Base-by-base conservation (phyloP, 352 stramenopile species). In the Pythium inflatum region DNA sequence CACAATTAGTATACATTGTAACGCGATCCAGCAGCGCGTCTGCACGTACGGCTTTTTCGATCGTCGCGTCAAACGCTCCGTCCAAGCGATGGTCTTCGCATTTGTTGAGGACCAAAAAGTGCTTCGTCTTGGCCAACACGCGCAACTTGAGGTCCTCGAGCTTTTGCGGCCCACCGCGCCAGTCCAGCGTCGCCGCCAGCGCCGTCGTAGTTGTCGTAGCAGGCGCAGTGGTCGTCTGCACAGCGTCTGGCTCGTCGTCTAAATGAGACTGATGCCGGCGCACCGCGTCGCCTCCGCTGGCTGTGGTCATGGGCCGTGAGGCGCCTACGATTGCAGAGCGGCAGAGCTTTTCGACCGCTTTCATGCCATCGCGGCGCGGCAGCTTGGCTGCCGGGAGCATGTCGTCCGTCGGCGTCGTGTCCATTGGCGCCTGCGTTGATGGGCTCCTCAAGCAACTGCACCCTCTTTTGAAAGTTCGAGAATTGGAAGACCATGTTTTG, bases 41-140 rank as follows among this genome's bases (percentile, higher is more conserved):
- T 53, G 24, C 6, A 74, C 68, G 69, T 49, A 93, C 85, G 62
- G 87, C 87, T 67, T 97, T 97, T 68, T 97, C 90, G 43, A 97
- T 81, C 24, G 89, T 97, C 40, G 92, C 87, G 65, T 95, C 79
- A 73, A 97, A 97, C 14, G 82, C 76, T 25, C 91, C 91, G 60
- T 97, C 86, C 62, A 97, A 82, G 8, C 91, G 83, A 31, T 95
- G 82, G 72, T 97, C 90, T 9, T 81, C 71, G 6, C 85, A 80
- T 63, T 94, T 94, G 74, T 94, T 92, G 33, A 94, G 75, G 62
- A 94, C 85, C 51, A 93, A 67, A 64, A 88, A 92, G 60, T 89
- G 68, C 34, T 76, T 33, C 11, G 78, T 81, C 31, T 68, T 81
- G 20, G 64, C 45, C n/a, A 93, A 28, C 16, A 94, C 66, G 3